Evolutionary conservation across 2,329 filamentous ascomycete species (phyloP).

Genomic region (Eutypa lata): DNA sequence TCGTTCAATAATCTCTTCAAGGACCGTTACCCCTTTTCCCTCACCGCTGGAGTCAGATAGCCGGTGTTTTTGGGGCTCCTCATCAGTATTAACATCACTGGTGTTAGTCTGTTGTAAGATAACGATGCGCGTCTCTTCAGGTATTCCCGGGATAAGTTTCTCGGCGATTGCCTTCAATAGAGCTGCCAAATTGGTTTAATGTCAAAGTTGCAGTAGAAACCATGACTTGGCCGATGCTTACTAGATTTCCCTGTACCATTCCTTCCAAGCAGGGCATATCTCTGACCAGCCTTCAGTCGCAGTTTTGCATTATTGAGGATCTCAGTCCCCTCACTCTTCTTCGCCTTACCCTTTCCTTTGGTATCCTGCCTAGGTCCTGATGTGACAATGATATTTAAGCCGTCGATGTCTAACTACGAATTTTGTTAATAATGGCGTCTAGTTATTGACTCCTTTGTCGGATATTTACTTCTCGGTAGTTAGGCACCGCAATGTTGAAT

Average conservation of each 20-base stretch:
- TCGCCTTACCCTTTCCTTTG: conserved; percentile 47
- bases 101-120: conserved; percentile 67
- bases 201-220: not conserved
- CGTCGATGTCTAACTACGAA: conserved; percentile 65
- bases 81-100: conserved; percentile 27
- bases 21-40: conserved; percentile 41
- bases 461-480: conserved; percentile 51
- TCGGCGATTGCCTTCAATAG: conserved; percentile 72
- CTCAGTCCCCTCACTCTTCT: conserved; percentile 54
- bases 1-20: conserved; percentile 66
- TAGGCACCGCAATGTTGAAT: conserved; percentile 57
- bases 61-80: conserved; percentile 15
- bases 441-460: not conserved
- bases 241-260: conserved; percentile 85
- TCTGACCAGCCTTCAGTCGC: conserved; percentile 66
- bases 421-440: not conserved
- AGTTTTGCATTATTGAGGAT: conserved; percentile 68
- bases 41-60: conserved; percentile 5
- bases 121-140: conserved; percentile 61
- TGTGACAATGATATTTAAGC: conserved; percentile 65
- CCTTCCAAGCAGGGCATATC: conserved; percentile 75
- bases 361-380: conserved; percentile 31
- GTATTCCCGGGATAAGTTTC: conserved; percentile 74
- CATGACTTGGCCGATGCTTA: conserved; percentile 31
- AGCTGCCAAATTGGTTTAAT: conserved; percentile 39